phyloP scores from a whole-genome alignment of 164 flowering plant species.

The Protea cynaroides region DNA sequence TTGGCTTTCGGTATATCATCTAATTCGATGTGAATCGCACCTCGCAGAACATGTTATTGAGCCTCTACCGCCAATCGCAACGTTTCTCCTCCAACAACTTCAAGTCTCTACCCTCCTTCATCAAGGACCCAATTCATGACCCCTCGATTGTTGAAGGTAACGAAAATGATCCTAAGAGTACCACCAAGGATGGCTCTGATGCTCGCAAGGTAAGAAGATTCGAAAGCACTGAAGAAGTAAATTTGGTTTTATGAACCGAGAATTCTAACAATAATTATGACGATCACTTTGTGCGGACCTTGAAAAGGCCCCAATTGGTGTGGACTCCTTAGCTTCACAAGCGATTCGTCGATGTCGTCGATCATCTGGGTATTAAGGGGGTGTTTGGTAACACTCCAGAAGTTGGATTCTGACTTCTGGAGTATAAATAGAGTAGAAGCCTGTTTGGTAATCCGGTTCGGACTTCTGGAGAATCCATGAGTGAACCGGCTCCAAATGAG shows the following conservation, averaged over 20 bases:
- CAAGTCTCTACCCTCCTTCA: constrained; percentile 21
- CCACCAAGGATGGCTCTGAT: constrained; percentile 21
- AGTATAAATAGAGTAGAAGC: too few species aligned
- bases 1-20: constrained; percentile 76
- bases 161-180: constrained; percentile 21
- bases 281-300: constrained; percentile 18
- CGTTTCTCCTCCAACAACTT: too few species aligned
- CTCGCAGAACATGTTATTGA: constrained; percentile 46
- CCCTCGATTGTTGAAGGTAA: constrained; percentile 20
- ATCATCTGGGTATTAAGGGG: constrained; percentile 21
- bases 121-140: constrained; percentile 11
- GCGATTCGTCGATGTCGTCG: constrained; percentile 20
- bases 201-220: constrained; percentile 36
- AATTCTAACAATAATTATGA: constrained; percentile 37
- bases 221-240: constrained; percentile 43
- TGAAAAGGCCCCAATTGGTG: constrained; percentile 14
- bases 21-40: constrained; percentile 69
- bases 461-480: too few species aligned
- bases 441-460: too few species aligned
- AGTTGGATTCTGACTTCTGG: too few species aligned
- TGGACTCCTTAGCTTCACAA: constrained; percentile 24
- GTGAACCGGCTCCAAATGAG: too few species aligned
- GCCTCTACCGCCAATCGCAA: constrained; percentile 29
- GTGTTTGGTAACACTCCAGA: too few species aligned
- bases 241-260: constrained; percentile 31